A percentile compares a stretch with the other conserved stretches of the same genome.
These are phyloP conservation scores for Phaeophleospora eucalypticola DNA, from an alignment of 2,329 filamentous ascomycete genomes.

Conservation along the genomic window DNA sequence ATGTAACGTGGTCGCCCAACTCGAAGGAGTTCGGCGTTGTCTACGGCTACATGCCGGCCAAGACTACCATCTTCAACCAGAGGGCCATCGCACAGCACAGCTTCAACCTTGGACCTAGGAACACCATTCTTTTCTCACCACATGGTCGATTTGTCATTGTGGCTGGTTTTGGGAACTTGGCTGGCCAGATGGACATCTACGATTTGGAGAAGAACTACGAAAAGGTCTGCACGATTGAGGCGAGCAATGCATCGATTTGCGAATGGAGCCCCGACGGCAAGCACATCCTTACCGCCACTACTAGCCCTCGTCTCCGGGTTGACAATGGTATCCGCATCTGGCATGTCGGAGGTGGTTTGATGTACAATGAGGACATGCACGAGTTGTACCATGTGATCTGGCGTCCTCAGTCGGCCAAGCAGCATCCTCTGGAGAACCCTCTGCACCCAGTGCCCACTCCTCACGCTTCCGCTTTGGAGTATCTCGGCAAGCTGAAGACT, in stretches of 20 bases:
- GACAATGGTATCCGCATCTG: conserved; percentile 96
- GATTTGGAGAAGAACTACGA: conserved; percentile 90
- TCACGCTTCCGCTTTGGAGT: conserved; percentile 77
- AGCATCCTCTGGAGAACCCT: conserved; percentile 63
- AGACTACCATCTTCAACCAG: conserved; percentile 96
- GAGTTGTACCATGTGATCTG: conserved; percentile 87
- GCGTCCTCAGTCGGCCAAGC: conserved; percentile 68
- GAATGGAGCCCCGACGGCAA: conserved; percentile 96
- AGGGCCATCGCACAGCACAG: conserved; percentile 77
- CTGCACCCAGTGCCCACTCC: conserved; percentile 70
- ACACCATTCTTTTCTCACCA: conserved; percentile 92
- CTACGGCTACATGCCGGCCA: conserved; percentile 98
- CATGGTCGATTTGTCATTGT: conserved; percentile 89
- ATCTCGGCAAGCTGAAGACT: conserved; percentile 82
- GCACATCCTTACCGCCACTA: conserved; percentile 96
- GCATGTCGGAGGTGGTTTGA: conserved; percentile 81
- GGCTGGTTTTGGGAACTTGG: conserved; percentile 94
- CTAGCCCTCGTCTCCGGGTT: conserved; percentile 87
- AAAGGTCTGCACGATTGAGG: conserved; percentile 91
- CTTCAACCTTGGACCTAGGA: conserved; percentile 83
- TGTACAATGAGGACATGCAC: conserved; percentile 93
- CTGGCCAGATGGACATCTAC: conserved; percentile 96
- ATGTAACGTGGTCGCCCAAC: conserved; percentile 97
- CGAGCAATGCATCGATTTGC: conserved; percentile 91
- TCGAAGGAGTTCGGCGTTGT: conserved; percentile 97